Evolutionary conservation across 805 yeast species (phyloP).

Genomic region (Wickerhamomyces canadensis): DNA sequence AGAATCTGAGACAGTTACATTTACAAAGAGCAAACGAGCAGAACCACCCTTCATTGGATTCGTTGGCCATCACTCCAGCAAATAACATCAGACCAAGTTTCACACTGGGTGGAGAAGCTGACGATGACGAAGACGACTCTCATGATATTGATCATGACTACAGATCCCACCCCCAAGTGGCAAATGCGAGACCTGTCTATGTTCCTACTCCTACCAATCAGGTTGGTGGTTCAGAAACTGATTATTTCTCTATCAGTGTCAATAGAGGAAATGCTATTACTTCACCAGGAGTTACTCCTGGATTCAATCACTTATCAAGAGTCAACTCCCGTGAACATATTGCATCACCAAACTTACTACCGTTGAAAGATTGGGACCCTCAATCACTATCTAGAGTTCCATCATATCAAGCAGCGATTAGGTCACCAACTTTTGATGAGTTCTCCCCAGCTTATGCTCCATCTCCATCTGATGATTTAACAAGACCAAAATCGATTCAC

Average conservation of each 20-base stretch:
- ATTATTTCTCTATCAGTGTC: slow-evolving; percentile 30
- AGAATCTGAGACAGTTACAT: slow-evolving; percentile 47
- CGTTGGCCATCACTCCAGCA: slow-evolving; percentile 8
- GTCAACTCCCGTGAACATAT: slow-evolving; percentile 41
- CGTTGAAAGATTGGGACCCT: slow-evolving; percentile 34
- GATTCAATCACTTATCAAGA: slow-evolving; percentile 51
- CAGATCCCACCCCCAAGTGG: no score
- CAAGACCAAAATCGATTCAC: slow-evolving; percentile 23
- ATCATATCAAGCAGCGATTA: slow-evolving; percentile 75
- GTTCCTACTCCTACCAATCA: slow-evolving; percentile 23
- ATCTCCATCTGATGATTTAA: slow-evolving; percentile 17
- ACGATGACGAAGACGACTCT: slow-evolving; percentile 19
- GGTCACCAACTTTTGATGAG: slow-evolving; percentile 43
- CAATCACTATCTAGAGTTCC: slow-evolving; percentile 66
- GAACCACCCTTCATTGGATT: slow-evolving; percentile 24
- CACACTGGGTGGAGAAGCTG: slow-evolving; percentile 7
- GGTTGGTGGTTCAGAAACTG: slow-evolving; percentile 17
- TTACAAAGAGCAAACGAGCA: slow-evolving; percentile 40
- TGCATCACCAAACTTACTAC: slow-evolving; percentile 1
- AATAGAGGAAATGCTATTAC: slow-evolving; percentile 5
- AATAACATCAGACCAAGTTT: slow-evolving; percentile 5
- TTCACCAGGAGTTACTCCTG: slow-evolving; percentile 50
- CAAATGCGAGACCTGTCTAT: slow-evolving; percentile 15
- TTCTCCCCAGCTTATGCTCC: slow-evolving; percentile 64
- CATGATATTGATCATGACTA: background rate